Percentiles rank a stretch among this genome's conserved stretches.
Evolutionary conservation across 2,329 filamentous ascomycete genomes (phyloP).

Genomic region (Aspergillus transmontanensis): DNA sequence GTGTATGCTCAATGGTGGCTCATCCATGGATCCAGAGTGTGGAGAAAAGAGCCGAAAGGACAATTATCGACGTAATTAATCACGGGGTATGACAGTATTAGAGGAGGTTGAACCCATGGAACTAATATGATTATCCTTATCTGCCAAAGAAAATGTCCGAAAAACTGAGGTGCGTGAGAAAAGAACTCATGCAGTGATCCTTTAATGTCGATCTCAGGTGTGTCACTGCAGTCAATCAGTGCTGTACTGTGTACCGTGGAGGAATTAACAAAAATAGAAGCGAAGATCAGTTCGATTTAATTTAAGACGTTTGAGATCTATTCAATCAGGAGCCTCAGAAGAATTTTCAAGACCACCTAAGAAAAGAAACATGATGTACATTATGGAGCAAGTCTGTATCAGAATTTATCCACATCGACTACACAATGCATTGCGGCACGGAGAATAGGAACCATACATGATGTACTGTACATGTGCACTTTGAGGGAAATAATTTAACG

Average conservation of each 20-base stretch:
- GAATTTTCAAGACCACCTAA: background rate
- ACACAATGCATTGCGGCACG: background rate
- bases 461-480: background rate
- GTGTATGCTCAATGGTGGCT: background rate
- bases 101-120: background rate
- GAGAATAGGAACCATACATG: background rate
- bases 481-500: background rate
- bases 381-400: background rate
- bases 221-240: background rate
- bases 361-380: background rate
- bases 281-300: background rate
- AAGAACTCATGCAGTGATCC: background rate
- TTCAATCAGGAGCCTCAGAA: background rate
- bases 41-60: slow-evolving; percentile 2
- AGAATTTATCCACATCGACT: background rate
- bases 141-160: background rate
- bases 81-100: background rate
- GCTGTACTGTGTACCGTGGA: background rate
- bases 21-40: background rate
- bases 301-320: background rate
- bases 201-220: background rate
- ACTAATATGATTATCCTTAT: background rate
- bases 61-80: background rate
- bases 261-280: background rate
- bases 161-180: background rate